These are phyloP conservation scores for Wakefieldia striispora DNA, from an alignment of 768 basidiomycete genomes.

Conservation along the genomic window DNA sequence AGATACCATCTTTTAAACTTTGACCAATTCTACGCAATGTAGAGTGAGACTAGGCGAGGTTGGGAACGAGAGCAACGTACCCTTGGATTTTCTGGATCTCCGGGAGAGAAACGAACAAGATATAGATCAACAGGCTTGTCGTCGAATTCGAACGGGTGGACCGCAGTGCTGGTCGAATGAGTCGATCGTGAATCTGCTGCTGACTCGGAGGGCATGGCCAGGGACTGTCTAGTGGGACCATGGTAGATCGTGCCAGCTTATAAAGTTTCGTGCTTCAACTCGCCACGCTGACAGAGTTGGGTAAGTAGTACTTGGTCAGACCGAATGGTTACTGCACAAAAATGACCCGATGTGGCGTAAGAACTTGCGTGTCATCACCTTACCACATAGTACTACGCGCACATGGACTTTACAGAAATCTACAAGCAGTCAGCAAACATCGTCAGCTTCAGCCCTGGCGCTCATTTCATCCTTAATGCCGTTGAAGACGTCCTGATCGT, in stretches of 20 bases:
- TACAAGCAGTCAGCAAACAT: conserved; percentile 73
- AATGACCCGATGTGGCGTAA: neutral
- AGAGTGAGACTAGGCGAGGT: neutral
- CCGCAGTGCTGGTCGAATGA: conserved; percentile 10
- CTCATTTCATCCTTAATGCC: conserved; percentile 82
- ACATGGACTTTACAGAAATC: conserved; percentile 85
- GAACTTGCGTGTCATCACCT: conserved; percentile 3
- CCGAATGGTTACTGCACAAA: too few relatives aligned
- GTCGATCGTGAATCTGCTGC: conserved; percentile 16
- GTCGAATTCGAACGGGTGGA: conserved; percentile 14
- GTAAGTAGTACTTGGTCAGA: conserved; percentile 4
- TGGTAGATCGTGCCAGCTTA: conserved; percentile 6
- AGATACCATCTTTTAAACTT: conserved; percentile 46
- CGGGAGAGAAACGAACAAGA: conserved; percentile 31
- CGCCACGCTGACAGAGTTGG: conserved; percentile 15
- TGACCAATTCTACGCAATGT: conserved; percentile 47
- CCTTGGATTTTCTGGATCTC: conserved; percentile 48
- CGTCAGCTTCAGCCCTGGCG: conserved; percentile 81
- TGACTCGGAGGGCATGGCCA: conserved; percentile 11
- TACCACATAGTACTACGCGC: neutral
- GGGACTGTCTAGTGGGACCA: neutral
- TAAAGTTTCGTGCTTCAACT: conserved; percentile 3
- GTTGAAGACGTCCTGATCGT: conserved; percentile 78
- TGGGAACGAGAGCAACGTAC: conserved; percentile 23
- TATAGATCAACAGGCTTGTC: conserved; percentile 26